phyloP scores from a whole-genome alignment of 306 rosid species.

The Vigna angularis region DNA sequence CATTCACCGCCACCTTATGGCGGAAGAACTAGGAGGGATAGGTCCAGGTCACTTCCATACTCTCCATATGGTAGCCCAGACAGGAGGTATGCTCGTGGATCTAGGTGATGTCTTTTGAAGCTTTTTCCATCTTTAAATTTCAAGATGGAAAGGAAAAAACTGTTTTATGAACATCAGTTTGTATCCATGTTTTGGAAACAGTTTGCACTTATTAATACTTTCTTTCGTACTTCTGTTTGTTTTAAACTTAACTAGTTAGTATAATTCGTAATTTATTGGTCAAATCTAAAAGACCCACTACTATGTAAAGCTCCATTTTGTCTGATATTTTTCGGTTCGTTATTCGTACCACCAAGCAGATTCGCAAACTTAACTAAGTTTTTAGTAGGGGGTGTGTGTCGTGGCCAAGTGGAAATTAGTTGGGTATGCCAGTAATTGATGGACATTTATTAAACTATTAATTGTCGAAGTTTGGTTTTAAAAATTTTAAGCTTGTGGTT shows the following conservation, averaged over 20 bases:
- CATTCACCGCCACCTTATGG: slow-evolving; percentile 69
- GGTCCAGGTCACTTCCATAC: slow-evolving; percentile 75
- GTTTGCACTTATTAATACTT: neutral
- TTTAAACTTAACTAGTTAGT: neutral
- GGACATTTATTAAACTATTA: no score
- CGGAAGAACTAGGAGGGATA: slow-evolving; percentile 87
- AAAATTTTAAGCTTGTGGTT: no score
- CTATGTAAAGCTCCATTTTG: no score
- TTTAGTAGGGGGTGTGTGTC: no score
- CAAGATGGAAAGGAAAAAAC: no score
- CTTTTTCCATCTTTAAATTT: no score
- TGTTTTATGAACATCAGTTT: neutral
- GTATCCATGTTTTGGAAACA: slow-evolving; percentile 21
- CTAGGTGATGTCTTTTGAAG: slow-evolving; percentile 57
- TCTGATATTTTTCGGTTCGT: neutral
- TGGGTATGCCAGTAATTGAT: no score
- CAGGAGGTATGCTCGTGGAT: slow-evolving; percentile 71
- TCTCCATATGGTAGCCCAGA: slow-evolving; percentile 86
- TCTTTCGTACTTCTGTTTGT: neutral
- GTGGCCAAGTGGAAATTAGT: no score
- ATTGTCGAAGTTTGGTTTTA: no score
- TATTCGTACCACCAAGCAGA: no score
- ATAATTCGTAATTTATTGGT: neutral
- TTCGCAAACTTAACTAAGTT: no score
- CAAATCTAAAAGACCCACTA: neutral